Base-by-base conservation (phyloP, 2,329 filamentous ascomycete species). In the Cryphonectria parasitica region DNA sequence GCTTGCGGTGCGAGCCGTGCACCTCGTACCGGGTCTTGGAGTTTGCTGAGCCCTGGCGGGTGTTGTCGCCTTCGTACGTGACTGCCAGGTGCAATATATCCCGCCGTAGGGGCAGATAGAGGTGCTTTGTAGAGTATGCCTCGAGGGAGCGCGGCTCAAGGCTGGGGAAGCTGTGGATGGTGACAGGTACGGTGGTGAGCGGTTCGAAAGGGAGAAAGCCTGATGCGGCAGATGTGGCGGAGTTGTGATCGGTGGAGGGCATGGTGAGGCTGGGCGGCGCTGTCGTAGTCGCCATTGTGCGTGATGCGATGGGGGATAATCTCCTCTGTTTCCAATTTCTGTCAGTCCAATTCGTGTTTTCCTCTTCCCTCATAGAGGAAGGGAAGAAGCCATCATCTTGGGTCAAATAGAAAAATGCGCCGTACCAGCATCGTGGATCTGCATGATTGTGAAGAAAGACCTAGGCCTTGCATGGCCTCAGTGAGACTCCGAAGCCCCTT, bases 31-130 rank as follows among this genome's bases (percentile, higher is more conserved):
- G 89, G 77, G 89, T 96, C 84, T 97, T 97, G 73, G 89, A 89
- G 75, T 85, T 91, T 62, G 95, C 96, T 2, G 94, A 97, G 74
- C 96, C 96, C 80, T 94, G 91, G 41, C 96, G 91, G 69, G 93
- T 92, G 78, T 86, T 89, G 83, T 98, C 95, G 75, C 93, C 96
- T 83, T 99, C 96, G 85, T 92, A 98, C 76, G 97, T 84, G 71
- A 99, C 89, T 71, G 96, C 96, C 74, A 93, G 90, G 83, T 99
- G 95, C 68, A 99, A 90, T 74, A 99, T 90, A 80, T 99, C 96
- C 79, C 92, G 91, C 71, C 96, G 92, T 63, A 97, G 87, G 2
- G 96, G 96, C 45, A 98, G 89, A 78, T 92, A 85, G 61, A 99
- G 91, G 81, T 98, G 94, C 77, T 92, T 92, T 72, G 90, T 85